Conservation (phyloP, 441 rosid species). For the Sinapis alba region DNA sequence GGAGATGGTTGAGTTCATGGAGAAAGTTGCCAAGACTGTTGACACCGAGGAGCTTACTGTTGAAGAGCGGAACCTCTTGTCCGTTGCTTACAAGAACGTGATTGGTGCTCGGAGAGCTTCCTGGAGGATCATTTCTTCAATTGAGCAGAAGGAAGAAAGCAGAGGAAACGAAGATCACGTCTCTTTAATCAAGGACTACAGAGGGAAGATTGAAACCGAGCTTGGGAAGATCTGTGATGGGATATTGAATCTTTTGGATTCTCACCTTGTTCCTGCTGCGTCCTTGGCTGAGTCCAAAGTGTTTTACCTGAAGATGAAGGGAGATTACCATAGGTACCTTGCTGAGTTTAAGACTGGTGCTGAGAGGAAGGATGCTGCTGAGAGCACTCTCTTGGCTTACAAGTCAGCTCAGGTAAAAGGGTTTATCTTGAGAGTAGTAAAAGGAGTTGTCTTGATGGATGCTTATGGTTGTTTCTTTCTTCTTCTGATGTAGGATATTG, state of each 20-base stretch:
- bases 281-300: slow-evolving; percentile 94
- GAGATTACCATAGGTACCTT: slow-evolving; percentile 94
- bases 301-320: slow-evolving; percentile 96
- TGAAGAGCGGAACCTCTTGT: slow-evolving; percentile 93
- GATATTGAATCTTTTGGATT: slow-evolving; percentile 78
- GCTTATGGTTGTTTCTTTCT: slow-evolving; percentile 8
- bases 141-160: slow-evolving; percentile 98
- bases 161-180: slow-evolving; percentile 95
- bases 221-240: slow-evolving; percentile 92
- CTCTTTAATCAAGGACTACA: slow-evolving; percentile 70
- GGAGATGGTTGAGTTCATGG: slow-evolving; percentile 99
- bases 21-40: slow-evolving; percentile 84
- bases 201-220: slow-evolving; percentile 87
- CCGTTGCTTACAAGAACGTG: slow-evolving; percentile 96
- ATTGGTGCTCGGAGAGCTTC: slow-evolving; percentile 98
- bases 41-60: slow-evolving; percentile 89
- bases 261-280: slow-evolving; percentile 86
- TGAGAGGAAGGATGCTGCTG: slow-evolving; percentile 98
- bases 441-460: not conserved
- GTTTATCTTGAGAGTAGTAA: not conserved
- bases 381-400: slow-evolving; percentile 89
- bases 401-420: slow-evolving; percentile 88
- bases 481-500: slow-evolving; percentile 71
- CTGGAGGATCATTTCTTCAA: slow-evolving; percentile 97
- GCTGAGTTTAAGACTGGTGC: slow-evolving; percentile 96